phyloP scores from a whole-genome alignment of 306 rosid species.

The Lagenaria siceraria region DNA sequence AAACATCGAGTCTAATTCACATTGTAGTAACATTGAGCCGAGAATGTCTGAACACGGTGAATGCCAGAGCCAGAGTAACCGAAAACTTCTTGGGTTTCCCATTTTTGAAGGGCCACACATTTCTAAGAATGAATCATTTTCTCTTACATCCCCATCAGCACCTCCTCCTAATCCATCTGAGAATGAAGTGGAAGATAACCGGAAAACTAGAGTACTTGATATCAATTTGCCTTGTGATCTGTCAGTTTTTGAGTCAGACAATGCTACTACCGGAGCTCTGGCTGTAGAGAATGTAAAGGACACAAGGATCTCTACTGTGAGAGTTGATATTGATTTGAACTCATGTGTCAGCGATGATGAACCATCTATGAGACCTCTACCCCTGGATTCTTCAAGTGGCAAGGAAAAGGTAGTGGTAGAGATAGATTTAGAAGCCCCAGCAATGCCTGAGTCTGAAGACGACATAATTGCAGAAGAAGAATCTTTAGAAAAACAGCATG shows the following conservation, averaged over 20 bases:
- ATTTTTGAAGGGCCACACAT: slow-evolving; percentile 4
- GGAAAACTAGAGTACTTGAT: slow-evolving; percentile 3
- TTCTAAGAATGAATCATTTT: slow-evolving; percentile 13
- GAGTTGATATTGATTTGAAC: slow-evolving; percentile 14
- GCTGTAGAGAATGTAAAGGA: background rate
- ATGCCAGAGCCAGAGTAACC: slow-evolving; percentile 24
- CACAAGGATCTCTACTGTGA: background rate
- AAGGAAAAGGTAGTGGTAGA: slow-evolving; percentile 20
- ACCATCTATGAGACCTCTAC: slow-evolving; percentile 24
- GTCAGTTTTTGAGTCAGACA: background rate
- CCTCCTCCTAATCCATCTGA: slow-evolving; percentile 8
- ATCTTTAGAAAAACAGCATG: slow-evolving; percentile 29
- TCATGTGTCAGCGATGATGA: slow-evolving; percentile 5
- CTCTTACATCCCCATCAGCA: slow-evolving; percentile 5
- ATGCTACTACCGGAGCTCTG: background rate
- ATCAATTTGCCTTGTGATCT: slow-evolving; percentile 15
- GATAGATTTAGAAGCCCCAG: slow-evolving; percentile 74
- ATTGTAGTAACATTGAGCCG: slow-evolving; percentile 27
- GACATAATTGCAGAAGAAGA: slow-evolving; percentile 19
- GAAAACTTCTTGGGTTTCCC: slow-evolving; percentile 16
- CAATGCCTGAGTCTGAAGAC: slow-evolving; percentile 35
- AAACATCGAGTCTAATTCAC: slow-evolving; percentile 25
- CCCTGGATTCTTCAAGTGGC: slow-evolving; percentile 20
- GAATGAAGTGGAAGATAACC: slow-evolving; percentile 1
- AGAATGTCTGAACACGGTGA: slow-evolving; percentile 34